Conservation (phyloP, 768 basidiomycete species). For the Leucosporidium creatinivorum region DNA sequence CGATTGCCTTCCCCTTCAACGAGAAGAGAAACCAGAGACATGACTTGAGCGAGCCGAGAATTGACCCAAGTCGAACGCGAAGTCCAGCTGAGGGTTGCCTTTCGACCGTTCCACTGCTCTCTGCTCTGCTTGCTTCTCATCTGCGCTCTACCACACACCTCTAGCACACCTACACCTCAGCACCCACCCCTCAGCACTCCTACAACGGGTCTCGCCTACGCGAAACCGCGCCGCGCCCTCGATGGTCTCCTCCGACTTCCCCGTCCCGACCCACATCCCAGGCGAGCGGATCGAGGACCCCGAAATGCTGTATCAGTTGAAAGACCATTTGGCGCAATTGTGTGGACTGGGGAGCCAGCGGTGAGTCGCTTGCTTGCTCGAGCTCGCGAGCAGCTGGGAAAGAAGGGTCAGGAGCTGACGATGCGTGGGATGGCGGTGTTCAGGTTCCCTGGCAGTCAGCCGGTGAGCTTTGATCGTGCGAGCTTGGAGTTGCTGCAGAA, state of each 20-base stretch:
- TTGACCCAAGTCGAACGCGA: too few relatives aligned
- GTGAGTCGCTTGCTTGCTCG: slow-evolving; percentile 4
- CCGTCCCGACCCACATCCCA: slow-evolving; percentile 33
- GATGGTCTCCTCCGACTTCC: neutral
- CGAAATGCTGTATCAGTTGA: slow-evolving; percentile 23
- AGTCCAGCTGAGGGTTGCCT: neutral
- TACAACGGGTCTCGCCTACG: too few relatives aligned
- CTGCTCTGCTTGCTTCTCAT: neutral
- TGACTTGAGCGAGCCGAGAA: too few relatives aligned
- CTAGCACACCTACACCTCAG: neutral
- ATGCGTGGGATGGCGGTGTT: neutral
- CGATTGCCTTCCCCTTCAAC: neutral
- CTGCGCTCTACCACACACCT: neutral
- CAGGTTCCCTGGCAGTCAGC: slow-evolving; percentile 93
- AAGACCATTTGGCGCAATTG: slow-evolving; percentile 30
- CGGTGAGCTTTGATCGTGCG: slow-evolving; percentile 70
- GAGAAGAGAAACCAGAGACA: too few relatives aligned
- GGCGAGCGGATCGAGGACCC: slow-evolving; percentile 30
- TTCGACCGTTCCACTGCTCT: neutral
- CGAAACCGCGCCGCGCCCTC: too few relatives aligned
- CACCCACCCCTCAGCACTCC: neutral
- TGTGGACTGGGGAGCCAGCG: slow-evolving; percentile 12
- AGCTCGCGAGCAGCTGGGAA: too few relatives aligned
- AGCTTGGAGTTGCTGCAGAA: slow-evolving; percentile 70
- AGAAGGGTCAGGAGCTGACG: neutral